A percentile compares a stretch with the other conserved stretches of the same genome.
Conservation (phyloP, 768 basidiomycete species). For the Termitomyces heimii region DNA sequence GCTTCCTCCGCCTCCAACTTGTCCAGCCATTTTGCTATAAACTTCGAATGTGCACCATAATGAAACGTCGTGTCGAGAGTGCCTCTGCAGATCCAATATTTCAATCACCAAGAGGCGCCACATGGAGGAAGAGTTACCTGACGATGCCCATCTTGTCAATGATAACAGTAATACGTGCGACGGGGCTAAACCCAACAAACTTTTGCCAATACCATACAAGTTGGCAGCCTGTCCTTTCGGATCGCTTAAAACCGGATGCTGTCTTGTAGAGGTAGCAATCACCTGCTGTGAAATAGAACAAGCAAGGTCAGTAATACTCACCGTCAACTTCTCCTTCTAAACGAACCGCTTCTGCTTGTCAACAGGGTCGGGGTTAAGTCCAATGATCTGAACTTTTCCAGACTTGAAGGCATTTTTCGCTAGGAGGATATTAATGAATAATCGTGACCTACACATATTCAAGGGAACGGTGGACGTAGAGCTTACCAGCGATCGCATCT, state of each 20-base stretch:
- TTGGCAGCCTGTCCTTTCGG: slow-evolving; percentile 53
- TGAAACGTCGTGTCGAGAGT: slow-evolving; percentile 55
- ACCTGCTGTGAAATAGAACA: no score
- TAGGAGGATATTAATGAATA: slow-evolving; percentile 16
- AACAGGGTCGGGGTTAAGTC: slow-evolving; percentile 68
- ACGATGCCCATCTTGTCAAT: slow-evolving; percentile 69
- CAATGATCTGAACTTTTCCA: slow-evolving; percentile 61
- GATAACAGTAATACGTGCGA: slow-evolving; percentile 67
- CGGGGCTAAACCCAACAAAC: slow-evolving; percentile 56
- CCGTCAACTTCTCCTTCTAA: slow-evolving; percentile 61
- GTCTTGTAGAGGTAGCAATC: neutral
- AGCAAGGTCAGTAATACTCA: slow-evolving; percentile 21
- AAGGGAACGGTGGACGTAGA: neutral
- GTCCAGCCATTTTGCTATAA: slow-evolving; percentile 63
- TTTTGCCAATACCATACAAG: slow-evolving; percentile 60
- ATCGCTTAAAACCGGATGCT: slow-evolving; percentile 83
- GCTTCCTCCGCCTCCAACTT: slow-evolving; percentile 20
- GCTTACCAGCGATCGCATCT: slow-evolving; percentile 64
- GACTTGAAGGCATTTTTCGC: slow-evolving; percentile 63
- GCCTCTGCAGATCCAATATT: slow-evolving; percentile 33
- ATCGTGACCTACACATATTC: neutral
- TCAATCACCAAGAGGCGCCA: neutral
- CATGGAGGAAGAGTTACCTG: slow-evolving; percentile 33
- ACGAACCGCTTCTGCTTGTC: slow-evolving; percentile 72
- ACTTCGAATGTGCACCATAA: slow-evolving; percentile 61